A percentile compares a stretch with the other conserved stretches of the same genome.
Evolutionary conservation across 352 stramenopile genomes (phyloP).

Genomic region (Phytophthora melonis): DNA sequence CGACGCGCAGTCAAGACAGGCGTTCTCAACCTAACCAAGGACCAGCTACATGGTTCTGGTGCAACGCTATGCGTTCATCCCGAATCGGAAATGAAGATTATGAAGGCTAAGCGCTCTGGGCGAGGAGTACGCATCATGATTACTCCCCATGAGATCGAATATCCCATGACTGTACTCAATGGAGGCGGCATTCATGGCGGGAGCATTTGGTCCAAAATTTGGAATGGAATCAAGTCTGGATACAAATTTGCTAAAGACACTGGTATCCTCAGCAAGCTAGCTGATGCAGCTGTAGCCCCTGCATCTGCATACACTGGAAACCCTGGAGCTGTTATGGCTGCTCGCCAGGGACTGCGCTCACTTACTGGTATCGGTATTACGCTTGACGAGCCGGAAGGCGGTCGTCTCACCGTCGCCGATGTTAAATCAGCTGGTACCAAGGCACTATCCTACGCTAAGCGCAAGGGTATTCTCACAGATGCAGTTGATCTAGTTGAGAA

Average conservation of each 20-base stretch:
- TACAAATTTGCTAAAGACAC: background rate
- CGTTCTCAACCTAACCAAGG: slow-evolving; percentile 3
- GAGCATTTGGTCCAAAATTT: slow-evolving; percentile 11
- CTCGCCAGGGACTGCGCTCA: too few relatives aligned
- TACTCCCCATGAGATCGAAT: background rate
- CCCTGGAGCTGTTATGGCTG: too few relatives aligned
- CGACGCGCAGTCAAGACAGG: background rate
- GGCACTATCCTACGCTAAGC: slow-evolving; percentile 1
- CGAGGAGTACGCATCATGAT: background rate
- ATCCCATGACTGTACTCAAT: background rate
- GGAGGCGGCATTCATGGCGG: background rate
- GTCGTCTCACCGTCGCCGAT: background rate
- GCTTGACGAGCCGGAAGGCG: slow-evolving; percentile 1
- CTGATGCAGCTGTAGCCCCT: background rate
- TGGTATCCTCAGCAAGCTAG: background rate
- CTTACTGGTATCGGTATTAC: slow-evolving; percentile 1
- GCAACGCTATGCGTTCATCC: slow-evolving; percentile 15
- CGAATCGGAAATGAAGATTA: slow-evolving; percentile 1
- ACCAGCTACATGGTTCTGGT: slow-evolving; percentile 7
- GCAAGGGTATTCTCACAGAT: slow-evolving; percentile 6
- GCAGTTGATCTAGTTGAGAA: background rate
- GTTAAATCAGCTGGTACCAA: background rate
- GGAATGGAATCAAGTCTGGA: background rate
- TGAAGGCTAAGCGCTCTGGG: background rate
- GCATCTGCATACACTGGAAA: too few relatives aligned